Evolutionary conservation across 2,329 filamentous ascomycete genomes (phyloP).

Genomic region (Diaporthe sp.): DNA sequence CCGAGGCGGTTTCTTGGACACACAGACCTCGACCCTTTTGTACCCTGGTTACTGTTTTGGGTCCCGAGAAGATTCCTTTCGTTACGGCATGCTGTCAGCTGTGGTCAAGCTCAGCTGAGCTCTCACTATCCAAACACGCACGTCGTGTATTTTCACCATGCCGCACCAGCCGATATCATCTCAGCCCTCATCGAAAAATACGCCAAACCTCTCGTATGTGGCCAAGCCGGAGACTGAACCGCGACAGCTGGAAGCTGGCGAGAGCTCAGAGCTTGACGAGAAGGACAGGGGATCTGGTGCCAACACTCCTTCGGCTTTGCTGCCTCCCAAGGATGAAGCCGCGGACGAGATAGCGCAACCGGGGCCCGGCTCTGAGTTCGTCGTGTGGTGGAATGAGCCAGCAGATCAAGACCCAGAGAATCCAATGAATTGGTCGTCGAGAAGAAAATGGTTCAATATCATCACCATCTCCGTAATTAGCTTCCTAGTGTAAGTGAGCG

Average conservation of each 20-base stretch:
- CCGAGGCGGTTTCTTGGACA: slow-evolving; percentile 11
- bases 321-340: background rate
- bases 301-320: background rate
- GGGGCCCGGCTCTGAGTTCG: background rate
- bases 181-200: background rate
- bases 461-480: slow-evolving; percentile 51
- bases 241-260: background rate
- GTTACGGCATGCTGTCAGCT: background rate
- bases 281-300: background rate
- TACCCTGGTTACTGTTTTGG: background rate
- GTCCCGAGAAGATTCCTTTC: background rate
- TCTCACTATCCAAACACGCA: background rate
- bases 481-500: slow-evolving; percentile 46
- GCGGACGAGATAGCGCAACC: fast-evolving
- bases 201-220: background rate
- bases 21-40: background rate
- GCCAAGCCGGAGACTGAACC: background rate
- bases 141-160: slow-evolving; percentile 15
- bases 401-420: slow-evolving; percentile 47
- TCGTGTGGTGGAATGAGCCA: slow-evolving; percentile 43
- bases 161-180: background rate
- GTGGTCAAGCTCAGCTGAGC: background rate
- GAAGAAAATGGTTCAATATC: slow-evolving; percentile 50
- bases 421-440: slow-evolving; percentile 52
- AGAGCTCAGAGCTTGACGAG: background rate